phyloP scores from a whole-genome alignment of 352 stramenopile species.

The Phytopythium boreale region DNA sequence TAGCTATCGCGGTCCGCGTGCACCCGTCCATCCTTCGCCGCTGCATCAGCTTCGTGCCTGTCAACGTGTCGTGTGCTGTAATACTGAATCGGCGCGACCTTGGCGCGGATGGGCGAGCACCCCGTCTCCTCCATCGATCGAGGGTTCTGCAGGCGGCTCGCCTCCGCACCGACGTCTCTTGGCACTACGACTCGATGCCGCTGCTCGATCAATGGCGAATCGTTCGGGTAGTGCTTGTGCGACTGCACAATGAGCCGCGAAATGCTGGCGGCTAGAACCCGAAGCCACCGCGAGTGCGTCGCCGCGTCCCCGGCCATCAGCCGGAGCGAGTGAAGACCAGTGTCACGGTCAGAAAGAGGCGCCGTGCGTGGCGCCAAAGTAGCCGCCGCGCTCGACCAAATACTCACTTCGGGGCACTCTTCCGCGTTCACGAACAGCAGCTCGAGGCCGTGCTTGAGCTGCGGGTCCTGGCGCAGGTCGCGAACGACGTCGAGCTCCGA shows the following conservation, averaged over 20 bases:
- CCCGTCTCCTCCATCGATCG: slow-evolving; percentile 17
- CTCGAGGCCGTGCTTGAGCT: slow-evolving; percentile 54
- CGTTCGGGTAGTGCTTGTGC: slow-evolving; percentile 23
- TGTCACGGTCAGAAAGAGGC: background rate
- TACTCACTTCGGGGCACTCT: slow-evolving; percentile 14
- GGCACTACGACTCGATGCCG: slow-evolving; percentile 1
- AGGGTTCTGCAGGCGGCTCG: background rate
- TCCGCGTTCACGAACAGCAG: slow-evolving; percentile 25
- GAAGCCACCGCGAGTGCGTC: slow-evolving; percentile 46
- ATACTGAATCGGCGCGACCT: slow-evolving; percentile 6
- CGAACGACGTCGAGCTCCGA: slow-evolving; percentile 53
- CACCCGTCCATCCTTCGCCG: slow-evolving; percentile 28
- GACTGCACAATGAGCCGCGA: slow-evolving; percentile 34
- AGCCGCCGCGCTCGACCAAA: slow-evolving; percentile 7
- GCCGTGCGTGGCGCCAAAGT: background rate
- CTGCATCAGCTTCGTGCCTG: slow-evolving; percentile 4
- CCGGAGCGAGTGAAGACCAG: slow-evolving; percentile 25
- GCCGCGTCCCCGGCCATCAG: slow-evolving; percentile 30
- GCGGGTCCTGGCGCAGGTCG: slow-evolving; percentile 37
- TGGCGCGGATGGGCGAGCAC: slow-evolving; percentile 5
- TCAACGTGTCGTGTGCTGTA: background rate
- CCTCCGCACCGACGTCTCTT: background rate
- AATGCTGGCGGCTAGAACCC: slow-evolving; percentile 45
- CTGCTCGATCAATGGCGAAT: slow-evolving; percentile 6
- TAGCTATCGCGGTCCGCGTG: slow-evolving; percentile 23